Evolutionary conservation across 345 rosid species (phyloP).

Genomic region (Melaleuca quinquenervia): DNA sequence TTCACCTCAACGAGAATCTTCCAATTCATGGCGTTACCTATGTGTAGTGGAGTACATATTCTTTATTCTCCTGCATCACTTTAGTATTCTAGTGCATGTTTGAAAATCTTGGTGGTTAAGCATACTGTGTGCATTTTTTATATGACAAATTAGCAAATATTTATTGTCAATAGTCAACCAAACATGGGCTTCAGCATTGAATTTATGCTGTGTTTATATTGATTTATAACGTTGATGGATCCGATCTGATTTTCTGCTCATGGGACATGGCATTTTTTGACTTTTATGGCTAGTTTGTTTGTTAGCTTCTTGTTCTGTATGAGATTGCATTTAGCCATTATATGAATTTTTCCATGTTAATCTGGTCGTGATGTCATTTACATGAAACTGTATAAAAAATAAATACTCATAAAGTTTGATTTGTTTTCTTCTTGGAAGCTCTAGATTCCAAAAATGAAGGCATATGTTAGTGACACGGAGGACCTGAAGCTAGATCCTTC

Average conservation of each 20-base stretch:
- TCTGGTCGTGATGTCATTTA: background rate
- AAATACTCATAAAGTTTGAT: slow-evolving; percentile 19
- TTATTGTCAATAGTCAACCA: background rate
- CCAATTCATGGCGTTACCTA: background rate
- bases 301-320: background rate
- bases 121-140: background rate
- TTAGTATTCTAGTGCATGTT: background rate
- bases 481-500: slow-evolving; percentile 88
- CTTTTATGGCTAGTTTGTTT: background rate
- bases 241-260: background rate
- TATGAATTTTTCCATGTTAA: background rate
- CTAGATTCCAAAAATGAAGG: slow-evolving; percentile 99
- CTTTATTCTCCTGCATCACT: background rate
- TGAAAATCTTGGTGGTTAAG: background rate
- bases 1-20: background rate
- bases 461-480: slow-evolving; percentile 89
- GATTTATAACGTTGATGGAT: background rate
- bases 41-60: background rate
- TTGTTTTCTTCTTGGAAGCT: slow-evolving; percentile 63
- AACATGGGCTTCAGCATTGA: background rate
- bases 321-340: background rate
- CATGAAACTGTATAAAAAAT: background rate
- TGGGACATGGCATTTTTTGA: background rate
- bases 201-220: background rate
- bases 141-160: background rate